Base-by-base conservation (phyloP, 2,329 filamentous ascomycete genomes). In the Aspergillus glaucus region DNA sequence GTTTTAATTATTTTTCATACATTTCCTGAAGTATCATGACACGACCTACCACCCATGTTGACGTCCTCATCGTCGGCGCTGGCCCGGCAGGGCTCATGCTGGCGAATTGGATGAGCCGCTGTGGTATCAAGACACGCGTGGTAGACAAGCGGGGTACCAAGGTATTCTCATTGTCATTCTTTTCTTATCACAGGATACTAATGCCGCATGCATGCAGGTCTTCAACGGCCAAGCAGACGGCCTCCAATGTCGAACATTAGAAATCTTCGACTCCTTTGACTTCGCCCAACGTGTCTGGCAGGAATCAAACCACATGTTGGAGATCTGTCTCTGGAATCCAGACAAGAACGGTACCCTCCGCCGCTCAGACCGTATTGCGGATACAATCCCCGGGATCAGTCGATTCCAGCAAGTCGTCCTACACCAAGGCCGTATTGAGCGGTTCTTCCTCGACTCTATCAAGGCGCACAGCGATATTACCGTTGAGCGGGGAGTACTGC, bases 221-320 rank as follows among this genome's bases (percentile, higher is more conserved):
- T 50, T 60, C 41, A 62, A 59, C 24, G 62, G 65, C 21, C 73
- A 76, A 55, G 74, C 74, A 3, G 75, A 77, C 55, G 79, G 79
- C 4, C 69, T 84, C 3, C 81, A 86, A 65, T 79, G 77, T 51
- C 80, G 84, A 2, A 86, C 81, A 0, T 72, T 87, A 2, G 82
- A 88, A 63, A 86, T 88, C n/a, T 80, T 88, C 48, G 83, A 89
- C 56, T 82, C 79, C 44, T 85, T 89, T 55, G 85, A 81, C 0
- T 79, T 89, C 50, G 81, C 74, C 2, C 78, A 87, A 53, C 70
- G 78, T 4, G 78, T 77, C 1, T 82, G 81, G 78, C 40, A 34
- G 10, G 59, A 64, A 15, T 50, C 61, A 4, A 63, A 61, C 50
- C 58, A 56, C 19, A 59, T 55, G 48, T n/a, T 60, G 1, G 59